Evolutionary conservation across 331 rosid genomes (phyloP), one percentile per base, ranked within the genome.

Genomic region (Dryas integrifolia): DNA sequence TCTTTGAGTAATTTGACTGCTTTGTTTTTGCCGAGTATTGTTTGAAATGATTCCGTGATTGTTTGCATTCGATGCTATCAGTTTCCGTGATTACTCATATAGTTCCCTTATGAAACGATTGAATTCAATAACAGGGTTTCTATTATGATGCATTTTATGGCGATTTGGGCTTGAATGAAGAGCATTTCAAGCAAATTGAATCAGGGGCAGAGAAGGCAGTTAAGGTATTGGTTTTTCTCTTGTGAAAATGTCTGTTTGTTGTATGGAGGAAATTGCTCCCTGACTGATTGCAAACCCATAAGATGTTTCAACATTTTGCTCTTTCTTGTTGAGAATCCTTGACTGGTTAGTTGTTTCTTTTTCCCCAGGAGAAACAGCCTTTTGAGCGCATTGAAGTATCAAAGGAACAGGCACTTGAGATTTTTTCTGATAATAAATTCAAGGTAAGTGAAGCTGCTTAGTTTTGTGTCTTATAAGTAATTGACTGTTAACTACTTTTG

Each of bases 321-420:
- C 11, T 18, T 15, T 46, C 18, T 45, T 53, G 50, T 24, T 15
- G 65, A 71, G 55, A 62, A 18, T 51, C 39, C 16, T 50, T 10
- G 43, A 46, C 44, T 65, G 62, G 44, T 58, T 56, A 45, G 59
- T 53, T 53, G 12, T 7, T 14, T 79, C 2, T 53, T 16, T 70
- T 14, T 39, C 6, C 70, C 49, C 96, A 94, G 98, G 96, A 81
- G 49, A 89, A 80, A 67, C 98, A 94, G 76, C 96, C 98, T 44
- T 94, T 94, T 80, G 96, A 94, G 85, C 96, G 98, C 65, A 86
- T 94, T 84, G 98, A 94, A 85, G 98, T 94, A 38, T 64, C 96
- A 55, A 87, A 85, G 39, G 92, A 88, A 40, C 92, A 90, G 58
- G 98, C 98, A 0, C 93, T 94, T 61, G 90, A 91, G 67, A 84